A percentile compares a stretch with the other conserved stretches of the same genome.
phyloP scores from a whole-genome alignment of 768 basidiomycete genomes.

The Tulasnella sp. region DNA sequence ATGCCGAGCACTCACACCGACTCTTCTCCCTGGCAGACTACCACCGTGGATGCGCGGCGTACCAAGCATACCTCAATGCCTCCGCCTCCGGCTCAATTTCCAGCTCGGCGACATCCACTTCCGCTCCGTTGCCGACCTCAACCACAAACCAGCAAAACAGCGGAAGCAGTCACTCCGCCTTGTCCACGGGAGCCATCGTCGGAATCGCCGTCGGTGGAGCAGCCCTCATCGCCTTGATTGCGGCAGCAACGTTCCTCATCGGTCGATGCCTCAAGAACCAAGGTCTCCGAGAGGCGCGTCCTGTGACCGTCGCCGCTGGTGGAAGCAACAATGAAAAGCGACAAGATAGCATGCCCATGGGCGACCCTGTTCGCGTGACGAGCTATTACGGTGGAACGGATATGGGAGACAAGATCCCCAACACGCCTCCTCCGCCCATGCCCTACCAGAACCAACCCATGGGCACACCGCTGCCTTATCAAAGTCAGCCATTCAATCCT shows the following conservation, averaged over 20 bases:
- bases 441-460: neutral
- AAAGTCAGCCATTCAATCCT: neutral
- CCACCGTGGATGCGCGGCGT: slow-evolving; percentile 4
- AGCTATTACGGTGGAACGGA: neutral
- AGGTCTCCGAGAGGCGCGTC: neutral
- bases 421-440: neutral
- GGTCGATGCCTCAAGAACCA: neutral
- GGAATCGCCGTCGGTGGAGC: neutral
- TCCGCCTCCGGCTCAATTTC: neutral
- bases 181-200: slow-evolving; percentile 7
- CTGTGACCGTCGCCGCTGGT: neutral
- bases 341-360: neutral
- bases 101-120: neutral
- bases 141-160: neutral
- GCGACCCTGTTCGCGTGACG: neutral
- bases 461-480: no score
- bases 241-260: neutral
- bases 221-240: neutral
- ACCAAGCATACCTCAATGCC: neutral
- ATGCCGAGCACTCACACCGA: neutral
- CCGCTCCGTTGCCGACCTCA: neutral
- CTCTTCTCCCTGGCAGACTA: neutral
- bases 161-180: neutral
- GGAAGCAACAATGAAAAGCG: neutral
- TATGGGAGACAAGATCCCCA: neutral